phyloP scores from a whole-genome alignment of 169 alveolate genomes.

The Plasmodium vivax region DNA sequence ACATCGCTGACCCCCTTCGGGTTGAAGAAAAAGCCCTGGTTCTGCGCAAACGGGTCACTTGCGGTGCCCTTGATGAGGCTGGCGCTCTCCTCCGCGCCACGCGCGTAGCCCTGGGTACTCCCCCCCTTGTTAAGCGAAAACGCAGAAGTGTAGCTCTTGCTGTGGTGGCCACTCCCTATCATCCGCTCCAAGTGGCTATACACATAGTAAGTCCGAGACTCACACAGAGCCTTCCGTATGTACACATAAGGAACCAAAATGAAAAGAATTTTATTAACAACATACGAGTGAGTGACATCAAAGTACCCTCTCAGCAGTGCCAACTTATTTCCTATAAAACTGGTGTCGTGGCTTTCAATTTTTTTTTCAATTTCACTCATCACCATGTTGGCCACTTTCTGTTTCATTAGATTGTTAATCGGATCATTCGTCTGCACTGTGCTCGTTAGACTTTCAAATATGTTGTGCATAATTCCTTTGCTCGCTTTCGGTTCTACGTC shows the following conservation, averaged over 20 bases:
- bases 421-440: slow-evolving; percentile 14
- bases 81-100: background rate
- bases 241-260: slow-evolving; percentile 66
- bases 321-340: slow-evolving; percentile 44
- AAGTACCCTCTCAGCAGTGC: slow-evolving; percentile 34
- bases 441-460: slow-evolving; percentile 42
- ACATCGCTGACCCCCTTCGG: background rate
- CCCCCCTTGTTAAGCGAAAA: slow-evolving; percentile 6
- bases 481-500: background rate
- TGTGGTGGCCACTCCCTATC: slow-evolving; percentile 14
- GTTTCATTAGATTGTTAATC: slow-evolving; percentile 40
- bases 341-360: slow-evolving; percentile 34
- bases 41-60: background rate
- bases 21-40: background rate
- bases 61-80: background rate
- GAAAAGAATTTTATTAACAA: slow-evolving; percentile 33
- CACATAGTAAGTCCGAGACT: slow-evolving; percentile 69
- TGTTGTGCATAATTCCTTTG: slow-evolving; percentile 40
- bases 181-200: slow-evolving; percentile 48
- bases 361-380: slow-evolving; percentile 61
- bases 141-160: background rate
- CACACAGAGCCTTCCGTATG: slow-evolving; percentile 63
- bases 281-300: slow-evolving; percentile 66
- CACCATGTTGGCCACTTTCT: slow-evolving; percentile 37
- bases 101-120: background rate